Evolutionary conservation across 345 rosid genomes (phyloP), one percentile per base, ranked within the genome.

Genomic region (Rhizophora apiculata): DNA sequence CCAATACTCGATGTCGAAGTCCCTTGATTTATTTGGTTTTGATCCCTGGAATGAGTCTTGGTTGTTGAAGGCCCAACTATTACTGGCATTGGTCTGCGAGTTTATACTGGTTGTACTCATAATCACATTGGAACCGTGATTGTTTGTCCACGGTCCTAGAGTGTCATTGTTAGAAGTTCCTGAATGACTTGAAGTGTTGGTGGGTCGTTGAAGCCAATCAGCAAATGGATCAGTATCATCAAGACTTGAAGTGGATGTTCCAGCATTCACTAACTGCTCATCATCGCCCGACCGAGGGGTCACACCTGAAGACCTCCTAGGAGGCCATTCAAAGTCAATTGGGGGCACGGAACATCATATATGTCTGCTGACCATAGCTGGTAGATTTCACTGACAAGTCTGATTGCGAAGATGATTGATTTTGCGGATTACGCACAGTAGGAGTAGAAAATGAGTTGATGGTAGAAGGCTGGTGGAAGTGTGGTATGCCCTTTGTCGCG

Each of bases 251-350:
- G 82, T 71, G 16, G 92, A 78, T 63, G 75, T 56, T 76, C 81
- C 86, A 3, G 74, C 71, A 67, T 74, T 76, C 62, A 65, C 21
- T 75, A 82, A 84, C 75, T 82, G 77, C 32, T 84, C 72, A 4
- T 52, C 75, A 73, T 77, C 65, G 67, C 67, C 72, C 26, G 68
- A 65, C 29, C 71, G 81, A 73, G 83, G 11, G 57, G 69, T 69
- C 54, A 32, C 64, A 30, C 68, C 83, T 39, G 82, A 81, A 55
- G 88, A 77, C 63, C 82, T 68, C 59, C 75, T 80, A 69, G 98
- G 97, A 70, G 96, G 97, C 98, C 98, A 94, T 80, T 91, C 96
- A 9, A 89, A 75, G 56, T 88, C 96, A 49, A 88, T 92, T 11
- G 93, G 83, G 88, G 78, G 78, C 93, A 88, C 66, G 90, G 67